phyloP scores from a whole-genome alignment of 1,284 basidiomycete species.

The Leccinum ponderosum region DNA sequence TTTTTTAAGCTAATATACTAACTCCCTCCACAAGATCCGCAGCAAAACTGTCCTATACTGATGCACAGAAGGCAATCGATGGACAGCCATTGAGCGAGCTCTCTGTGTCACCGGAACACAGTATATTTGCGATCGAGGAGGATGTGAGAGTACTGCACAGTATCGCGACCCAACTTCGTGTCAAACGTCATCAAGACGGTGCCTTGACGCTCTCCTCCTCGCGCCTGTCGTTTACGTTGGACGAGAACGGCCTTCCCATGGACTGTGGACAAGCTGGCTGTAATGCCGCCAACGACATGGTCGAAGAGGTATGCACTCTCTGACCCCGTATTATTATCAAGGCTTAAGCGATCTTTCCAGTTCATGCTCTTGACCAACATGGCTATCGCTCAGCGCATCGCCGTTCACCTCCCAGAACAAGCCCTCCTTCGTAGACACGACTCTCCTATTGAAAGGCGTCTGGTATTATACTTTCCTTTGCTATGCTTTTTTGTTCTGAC shows the following conservation, averaged over 20 bases:
- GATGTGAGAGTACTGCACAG: constrained; percentile 75
- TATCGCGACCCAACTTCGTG: constrained; percentile 75
- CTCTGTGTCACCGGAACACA: constrained; percentile 58
- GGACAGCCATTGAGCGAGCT: constrained; percentile 62
- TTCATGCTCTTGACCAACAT: constrained; percentile 95
- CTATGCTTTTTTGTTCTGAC: constrained; percentile 8
- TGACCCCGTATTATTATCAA: neutral
- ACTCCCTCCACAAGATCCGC: constrained; percentile 60
- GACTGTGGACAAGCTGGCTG: constrained; percentile 74
- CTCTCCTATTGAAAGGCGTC: constrained; percentile 85
- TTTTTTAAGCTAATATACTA: constrained; percentile 3
- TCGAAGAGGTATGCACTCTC: constrained; percentile 75
- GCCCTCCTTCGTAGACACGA: constrained; percentile 94
- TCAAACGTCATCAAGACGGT: constrained; percentile 79
- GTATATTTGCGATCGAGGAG: constrained; percentile 61
- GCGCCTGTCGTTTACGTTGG: constrained; percentile 78
- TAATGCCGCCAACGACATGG: constrained; percentile 76
- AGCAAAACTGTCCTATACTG: constrained; percentile 81
- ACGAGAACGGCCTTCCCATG: constrained; percentile 79
- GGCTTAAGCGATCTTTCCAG: constrained; percentile 39
- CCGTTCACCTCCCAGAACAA: constrained; percentile 92
- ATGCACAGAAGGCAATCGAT: constrained; percentile 83
- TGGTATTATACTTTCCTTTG: constrained; percentile 49
- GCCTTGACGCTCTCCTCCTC: constrained; percentile 75
- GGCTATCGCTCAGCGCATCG: constrained; percentile 90